Evolutionary conservation across 2,329 filamentous ascomycete species (phyloP), one percentile per base, ranked within the genome.

Genomic region (Neopestalotiopsis sp.): DNA sequence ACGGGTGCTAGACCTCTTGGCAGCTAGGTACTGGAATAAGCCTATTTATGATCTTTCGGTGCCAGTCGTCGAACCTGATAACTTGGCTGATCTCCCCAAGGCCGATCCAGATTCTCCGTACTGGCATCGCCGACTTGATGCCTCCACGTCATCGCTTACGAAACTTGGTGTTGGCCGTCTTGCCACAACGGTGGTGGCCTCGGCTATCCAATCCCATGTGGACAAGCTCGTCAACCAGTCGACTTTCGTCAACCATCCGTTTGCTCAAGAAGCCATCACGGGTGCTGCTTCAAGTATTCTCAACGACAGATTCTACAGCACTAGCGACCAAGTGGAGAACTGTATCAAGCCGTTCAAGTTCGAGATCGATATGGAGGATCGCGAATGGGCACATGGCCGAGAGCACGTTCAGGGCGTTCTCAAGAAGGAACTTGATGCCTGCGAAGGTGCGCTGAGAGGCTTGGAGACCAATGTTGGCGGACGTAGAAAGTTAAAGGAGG

Each of bases 301-400:
- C 13, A 96, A 96, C 73, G 96, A 99, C 76, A 88, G 95, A 14
- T 97, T 97, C 72, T 98, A 98, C 82, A 96, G 95, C 81, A 99
- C 97, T 1, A 96, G 93, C 71, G 97, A 99, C 76, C 96, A 98
- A 81, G 93, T 99, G 1, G 96, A 99, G 80, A 98, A 98, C 78
- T 99, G 95, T 78, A 97, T 99, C 81, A 99, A 99, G 81, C 96
- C 97, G 0, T 99, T 95, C 85, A 99, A 99, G 79, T 98, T 95
- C 74, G 94, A 98, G 71, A 97, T 99, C 69, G 96, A 99, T 75
- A 91, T 99, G 59, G 94, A 97, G 76, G 93, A 95, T 53, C 86
- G 90, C 7, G 97, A 99, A 79, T 99, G 96, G 96, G 80, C 86
- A 3, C 90, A 92, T 70, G 95, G 94, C 0, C 87, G 95, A 65